Evolutionary conservation across 2,329 filamentous ascomycete genomes (phyloP).

Genomic region (Neofusicoccum umdonicola): DNA sequence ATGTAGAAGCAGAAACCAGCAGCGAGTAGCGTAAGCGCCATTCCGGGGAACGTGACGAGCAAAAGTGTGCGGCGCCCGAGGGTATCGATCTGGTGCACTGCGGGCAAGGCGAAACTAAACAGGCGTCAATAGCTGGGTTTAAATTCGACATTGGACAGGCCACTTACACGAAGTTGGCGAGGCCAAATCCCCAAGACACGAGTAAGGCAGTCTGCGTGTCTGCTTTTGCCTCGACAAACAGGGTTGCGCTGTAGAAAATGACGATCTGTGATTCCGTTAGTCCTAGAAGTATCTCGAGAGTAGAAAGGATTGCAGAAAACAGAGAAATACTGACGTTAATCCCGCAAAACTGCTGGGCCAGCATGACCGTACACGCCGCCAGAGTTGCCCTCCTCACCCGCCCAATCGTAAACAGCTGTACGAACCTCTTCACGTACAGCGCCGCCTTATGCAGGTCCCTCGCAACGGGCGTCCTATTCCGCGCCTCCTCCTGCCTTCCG

Average conservation of each 20-base stretch:
- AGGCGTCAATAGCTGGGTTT: background rate
- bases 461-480: background rate
- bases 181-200: conserved; percentile 45
- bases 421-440: conserved; percentile 3
- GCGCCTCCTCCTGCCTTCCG: background rate
- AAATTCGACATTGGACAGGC: no score
- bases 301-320: conserved; percentile 19
- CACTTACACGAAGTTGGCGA: conserved; percentile 40
- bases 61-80: conserved; percentile 41
- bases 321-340: conserved; percentile 30
- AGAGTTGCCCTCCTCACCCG: conserved; percentile 28
- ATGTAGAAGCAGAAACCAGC: conserved; percentile 43
- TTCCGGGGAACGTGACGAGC: conserved; percentile 47
- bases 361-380: conserved; percentile 30
- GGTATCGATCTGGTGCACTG: conserved; percentile 46
- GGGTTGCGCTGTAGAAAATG: background rate
- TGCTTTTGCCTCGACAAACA: conserved; percentile 6
- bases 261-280: conserved; percentile 13
- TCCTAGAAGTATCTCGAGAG: conserved; percentile 15
- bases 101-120: conserved; percentile 41
- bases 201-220: conserved; percentile 27
- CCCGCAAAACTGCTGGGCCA: conserved; percentile 31
- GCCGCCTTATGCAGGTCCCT: conserved; percentile 11
- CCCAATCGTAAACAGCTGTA: conserved; percentile 25
- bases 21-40: conserved; percentile 51